Conservation (phyloP, 2,329 filamentous ascomycete genomes). For the Xylaria sp. region DNA sequence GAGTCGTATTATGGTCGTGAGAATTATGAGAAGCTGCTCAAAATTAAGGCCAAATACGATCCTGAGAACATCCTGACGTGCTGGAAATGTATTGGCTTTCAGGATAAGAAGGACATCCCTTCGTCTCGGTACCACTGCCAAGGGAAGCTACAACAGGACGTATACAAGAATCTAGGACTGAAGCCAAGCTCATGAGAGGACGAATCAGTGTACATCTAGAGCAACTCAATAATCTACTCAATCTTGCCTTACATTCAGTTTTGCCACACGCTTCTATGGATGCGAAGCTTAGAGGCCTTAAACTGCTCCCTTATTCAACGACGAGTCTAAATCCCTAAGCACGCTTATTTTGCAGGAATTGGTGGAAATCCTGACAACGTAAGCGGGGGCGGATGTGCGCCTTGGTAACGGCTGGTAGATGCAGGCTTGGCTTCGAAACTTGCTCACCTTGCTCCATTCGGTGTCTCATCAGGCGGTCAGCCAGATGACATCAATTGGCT, state of each 20-base stretch:
- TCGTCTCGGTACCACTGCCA: conserved; percentile 33
- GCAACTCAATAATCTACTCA: neutral
- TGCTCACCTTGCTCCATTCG: conserved; percentile 24
- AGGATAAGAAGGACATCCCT: conserved; percentile 33
- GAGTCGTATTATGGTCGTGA: conserved; percentile 36
- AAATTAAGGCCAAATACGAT: conserved; percentile 37
- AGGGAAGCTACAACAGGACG: conserved; percentile 36
- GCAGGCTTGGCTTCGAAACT: conserved; percentile 19
- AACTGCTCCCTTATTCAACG: neutral
- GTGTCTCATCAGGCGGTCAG: neutral
- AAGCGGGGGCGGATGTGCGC: neutral
- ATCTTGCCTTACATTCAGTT: neutral
- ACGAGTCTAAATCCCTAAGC: neutral
- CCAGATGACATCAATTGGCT: neutral
- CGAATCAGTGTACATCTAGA: neutral
- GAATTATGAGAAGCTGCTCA: conserved; percentile 35
- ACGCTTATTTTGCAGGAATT: neutral
- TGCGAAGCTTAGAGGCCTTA: neutral
- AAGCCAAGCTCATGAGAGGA: conserved; percentile 30
- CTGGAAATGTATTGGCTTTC: conserved; percentile 39
- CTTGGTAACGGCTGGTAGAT: neutral
- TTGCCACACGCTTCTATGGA: neutral
- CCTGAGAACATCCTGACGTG: conserved; percentile 34
- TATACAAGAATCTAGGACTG: conserved; percentile 33
- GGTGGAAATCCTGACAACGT: neutral